Evolutionary conservation across 2,329 filamentous ascomycete genomes (phyloP).

Genomic region (Plenodomus lindquistii): DNA sequence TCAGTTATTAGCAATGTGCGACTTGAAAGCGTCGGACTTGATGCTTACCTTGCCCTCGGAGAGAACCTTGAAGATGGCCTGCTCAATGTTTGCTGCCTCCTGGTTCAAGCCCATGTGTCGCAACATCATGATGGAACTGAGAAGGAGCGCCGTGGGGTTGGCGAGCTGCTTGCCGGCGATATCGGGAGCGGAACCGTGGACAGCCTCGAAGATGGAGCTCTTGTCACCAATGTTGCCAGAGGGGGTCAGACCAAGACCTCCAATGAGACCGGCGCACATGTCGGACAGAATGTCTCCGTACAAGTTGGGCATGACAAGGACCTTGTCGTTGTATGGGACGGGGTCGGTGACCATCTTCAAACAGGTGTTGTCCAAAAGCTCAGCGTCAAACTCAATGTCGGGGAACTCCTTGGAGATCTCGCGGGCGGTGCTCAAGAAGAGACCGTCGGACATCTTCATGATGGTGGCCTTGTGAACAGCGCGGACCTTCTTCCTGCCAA

Average conservation of each 20-base stretch:
- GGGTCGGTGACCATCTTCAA: slow-evolving; percentile 98
- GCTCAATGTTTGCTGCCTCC: slow-evolving; percentile 86
- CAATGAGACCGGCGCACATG: slow-evolving; percentile 98
- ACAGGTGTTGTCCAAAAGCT: slow-evolving; percentile 99
- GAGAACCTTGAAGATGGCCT: slow-evolving; percentile 91
- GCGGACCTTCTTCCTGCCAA: slow-evolving; percentile 95
- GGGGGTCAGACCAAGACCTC: slow-evolving; percentile 93
- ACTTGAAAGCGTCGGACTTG: neutral
- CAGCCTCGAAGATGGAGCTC: slow-evolving; percentile 99
- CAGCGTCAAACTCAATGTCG: slow-evolving; percentile 91
- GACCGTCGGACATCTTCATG: slow-evolving; percentile 99
- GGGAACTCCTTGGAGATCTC: slow-evolving; percentile 95
- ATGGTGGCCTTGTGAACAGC: slow-evolving; percentile 99
- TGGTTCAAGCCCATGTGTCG: slow-evolving; percentile 92
- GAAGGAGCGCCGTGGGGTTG: slow-evolving; percentile 94
- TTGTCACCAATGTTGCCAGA: slow-evolving; percentile 99
- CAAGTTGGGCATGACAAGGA: slow-evolving; percentile 95
- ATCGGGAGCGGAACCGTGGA: slow-evolving; percentile 95
- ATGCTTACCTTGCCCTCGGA: slow-evolving; percentile 82
- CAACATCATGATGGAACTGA: slow-evolving; percentile 99
- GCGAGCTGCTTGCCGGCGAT: slow-evolving; percentile 95
- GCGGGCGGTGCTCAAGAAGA: slow-evolving; percentile 87
- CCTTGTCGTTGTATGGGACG: slow-evolving; percentile 97
- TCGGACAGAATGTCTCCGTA: slow-evolving; percentile 99
- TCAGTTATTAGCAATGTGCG: slow-evolving; percentile 14